phyloP scores from a whole-genome alignment of 2,329 filamentous ascomycete genomes.

The Leptodontidium sp. region DNA sequence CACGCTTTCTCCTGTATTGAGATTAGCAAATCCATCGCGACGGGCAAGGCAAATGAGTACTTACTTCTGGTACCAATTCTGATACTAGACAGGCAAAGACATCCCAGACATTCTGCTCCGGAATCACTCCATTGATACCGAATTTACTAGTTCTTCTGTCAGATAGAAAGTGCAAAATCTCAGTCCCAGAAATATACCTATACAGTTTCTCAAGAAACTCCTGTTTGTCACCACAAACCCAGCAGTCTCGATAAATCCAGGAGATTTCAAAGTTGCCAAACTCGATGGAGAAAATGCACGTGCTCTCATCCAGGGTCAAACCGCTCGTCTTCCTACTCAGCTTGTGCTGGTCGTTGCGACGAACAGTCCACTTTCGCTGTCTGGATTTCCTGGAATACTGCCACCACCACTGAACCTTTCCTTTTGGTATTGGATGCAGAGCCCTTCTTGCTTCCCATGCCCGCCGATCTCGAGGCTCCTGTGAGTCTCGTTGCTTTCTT shows the following conservation, averaged over 20 bases:
- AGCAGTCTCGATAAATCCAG: constrained; percentile 26
- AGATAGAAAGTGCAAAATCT: not conserved
- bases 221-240: constrained; percentile 21
- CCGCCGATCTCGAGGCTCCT: not conserved
- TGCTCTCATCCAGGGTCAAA: constrained; percentile 4
- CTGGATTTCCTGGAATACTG: constrained; percentile 11
- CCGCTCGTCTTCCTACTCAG: constrained; percentile 15
- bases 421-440: constrained; percentile 21
- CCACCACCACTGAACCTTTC: constrained; percentile 15
- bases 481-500: constrained; percentile 19
- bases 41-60: not conserved
- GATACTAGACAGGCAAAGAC: constrained; percentile 30
- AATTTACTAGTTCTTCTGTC: constrained; percentile 18
- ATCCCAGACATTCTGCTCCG: constrained; percentile 28
- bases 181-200: constrained; percentile 2
- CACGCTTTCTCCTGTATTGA: constrained; percentile 4
- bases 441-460: constrained; percentile 25
- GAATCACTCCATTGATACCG: constrained; percentile 21
- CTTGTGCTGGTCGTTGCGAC: constrained; percentile 8
- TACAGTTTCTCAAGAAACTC: constrained; percentile 26
- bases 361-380: constrained; percentile 15
- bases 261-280: constrained; percentile 31
- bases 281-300: constrained; percentile 20
- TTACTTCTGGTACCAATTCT: constrained; percentile 29
- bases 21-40: not conserved